phyloP scores from a whole-genome alignment of 2,329 filamentous ascomycete genomes.

The Monosporascus sp. region DNA sequence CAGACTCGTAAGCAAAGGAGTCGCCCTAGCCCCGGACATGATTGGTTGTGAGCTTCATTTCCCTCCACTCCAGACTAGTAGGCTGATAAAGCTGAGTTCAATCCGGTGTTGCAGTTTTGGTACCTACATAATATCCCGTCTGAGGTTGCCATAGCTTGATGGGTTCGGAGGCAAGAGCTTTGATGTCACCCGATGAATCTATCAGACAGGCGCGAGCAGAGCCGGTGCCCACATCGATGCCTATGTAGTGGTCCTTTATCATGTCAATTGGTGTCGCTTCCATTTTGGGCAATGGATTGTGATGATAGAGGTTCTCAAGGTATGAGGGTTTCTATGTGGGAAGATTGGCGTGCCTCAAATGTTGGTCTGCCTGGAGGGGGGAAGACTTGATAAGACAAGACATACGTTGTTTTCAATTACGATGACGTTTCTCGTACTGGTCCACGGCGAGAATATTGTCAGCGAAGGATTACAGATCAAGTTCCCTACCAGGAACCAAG shows the following conservation, averaged over 20 bases:
- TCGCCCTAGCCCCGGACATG: not conserved
- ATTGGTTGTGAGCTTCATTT: not conserved
- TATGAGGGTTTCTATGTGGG: not conserved
- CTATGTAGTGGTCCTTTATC: slow-evolving; percentile 60
- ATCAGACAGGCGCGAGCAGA: slow-evolving; percentile 95
- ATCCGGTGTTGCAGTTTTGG: not conserved
- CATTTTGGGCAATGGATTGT: not conserved
- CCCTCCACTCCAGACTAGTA: no score
- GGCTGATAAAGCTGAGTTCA: not conserved
- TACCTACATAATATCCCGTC: slow-evolving; percentile 65
- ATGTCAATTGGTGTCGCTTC: slow-evolving; percentile 14
- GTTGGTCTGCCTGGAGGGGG: not conserved
- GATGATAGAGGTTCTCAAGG: not conserved
- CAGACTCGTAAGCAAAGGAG: not conserved
- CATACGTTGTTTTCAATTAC: not conserved
- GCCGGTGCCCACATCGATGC: slow-evolving; percentile 94
- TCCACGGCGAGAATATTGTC: not conserved
- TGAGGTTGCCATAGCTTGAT: slow-evolving; percentile 79
- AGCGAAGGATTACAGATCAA: not conserved
- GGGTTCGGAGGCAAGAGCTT: slow-evolving; percentile 65
- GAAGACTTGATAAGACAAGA: not conserved
- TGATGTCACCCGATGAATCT: slow-evolving; percentile 84
- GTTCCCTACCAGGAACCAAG: not conserved
- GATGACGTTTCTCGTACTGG: slow-evolving; percentile 1
- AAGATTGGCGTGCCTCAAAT: not conserved